phyloP scores from a whole-genome alignment of 73 alveolate genomes.

The Stentor roeselii region DNA sequence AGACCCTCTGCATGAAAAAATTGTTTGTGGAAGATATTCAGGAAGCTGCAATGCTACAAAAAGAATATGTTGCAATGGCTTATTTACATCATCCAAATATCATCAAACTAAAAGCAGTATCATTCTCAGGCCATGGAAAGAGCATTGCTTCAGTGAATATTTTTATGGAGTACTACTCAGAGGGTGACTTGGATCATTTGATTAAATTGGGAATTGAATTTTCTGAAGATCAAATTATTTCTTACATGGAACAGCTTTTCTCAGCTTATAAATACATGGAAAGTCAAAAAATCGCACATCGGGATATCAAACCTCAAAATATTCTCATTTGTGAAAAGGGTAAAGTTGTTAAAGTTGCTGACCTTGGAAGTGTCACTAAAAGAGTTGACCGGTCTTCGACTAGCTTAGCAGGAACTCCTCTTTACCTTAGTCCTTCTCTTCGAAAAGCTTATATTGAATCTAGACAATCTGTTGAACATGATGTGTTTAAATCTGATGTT shows the following conservation, averaged over 20 bases:
- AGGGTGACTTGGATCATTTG: background rate
- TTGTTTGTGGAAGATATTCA: background rate
- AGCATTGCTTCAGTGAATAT: background rate
- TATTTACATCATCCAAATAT: background rate
- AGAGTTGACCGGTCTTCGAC: background rate
- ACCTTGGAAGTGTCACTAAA: background rate
- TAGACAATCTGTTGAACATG: background rate
- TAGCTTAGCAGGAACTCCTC: background rate
- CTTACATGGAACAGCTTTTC: background rate
- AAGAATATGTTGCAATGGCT: background rate
- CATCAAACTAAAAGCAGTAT: background rate
- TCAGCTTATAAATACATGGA: background rate
- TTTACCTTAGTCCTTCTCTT: background rate
- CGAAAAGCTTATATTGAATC: background rate
- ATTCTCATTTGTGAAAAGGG: background rate
- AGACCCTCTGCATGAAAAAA: background rate
- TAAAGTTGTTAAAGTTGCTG: background rate
- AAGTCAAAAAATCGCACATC: background rate
- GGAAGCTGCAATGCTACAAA: background rate
- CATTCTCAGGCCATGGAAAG: background rate
- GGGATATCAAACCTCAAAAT: slow-evolving; percentile 1
- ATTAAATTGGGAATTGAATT: background rate
- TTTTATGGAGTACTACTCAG: background rate
- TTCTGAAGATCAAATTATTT: background rate
- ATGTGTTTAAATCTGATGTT: slow-evolving; percentile 14